Evolutionary conservation across 2,329 filamentous ascomycete genomes (phyloP).

Genomic region (Microsporum canis): DNA sequence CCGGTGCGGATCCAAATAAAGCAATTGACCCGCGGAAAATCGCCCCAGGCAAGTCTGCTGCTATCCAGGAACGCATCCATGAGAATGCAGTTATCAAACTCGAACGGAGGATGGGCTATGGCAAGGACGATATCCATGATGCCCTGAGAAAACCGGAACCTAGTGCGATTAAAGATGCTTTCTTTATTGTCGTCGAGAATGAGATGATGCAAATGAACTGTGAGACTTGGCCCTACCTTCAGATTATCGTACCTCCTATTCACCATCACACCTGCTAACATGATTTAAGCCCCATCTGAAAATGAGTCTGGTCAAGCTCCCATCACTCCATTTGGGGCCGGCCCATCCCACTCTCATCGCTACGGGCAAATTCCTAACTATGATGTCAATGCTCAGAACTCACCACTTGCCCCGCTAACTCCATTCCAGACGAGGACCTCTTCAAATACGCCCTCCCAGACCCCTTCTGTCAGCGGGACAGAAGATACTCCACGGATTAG

Average conservation of each 20-base stretch:
- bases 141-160: conserved; percentile 84
- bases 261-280: not conserved
- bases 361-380: not conserved
- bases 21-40: conserved; percentile 75
- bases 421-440: not conserved
- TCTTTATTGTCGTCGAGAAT: conserved; percentile 94
- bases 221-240: conserved; percentile 42
- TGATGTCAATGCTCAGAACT: not conserved
- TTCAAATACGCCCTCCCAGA: not conserved
- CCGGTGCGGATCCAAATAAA: conserved; percentile 85
- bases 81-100: conserved; percentile 90
- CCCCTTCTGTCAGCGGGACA: conserved; percentile 14
- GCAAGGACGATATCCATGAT: conserved; percentile 87
- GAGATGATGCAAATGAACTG: conserved; percentile 92
- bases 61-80: conserved; percentile 80
- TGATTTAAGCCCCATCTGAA: conserved; percentile 5
- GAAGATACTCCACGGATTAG: conserved; percentile 47
- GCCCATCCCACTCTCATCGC: not conserved
- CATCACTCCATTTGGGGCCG: conserved; percentile 17
- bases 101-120: conserved; percentile 96
- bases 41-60: conserved; percentile 63
- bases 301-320: conserved; percentile 21
- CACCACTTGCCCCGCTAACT: conserved; percentile 8
- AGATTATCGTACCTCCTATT: not conserved
- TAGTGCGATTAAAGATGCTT: conserved; percentile 96